Evolutionary conservation across 1,284 basidiomycete species (phyloP), one percentile per base, ranked within the genome.

Genomic region (Microbotryum silenes-acaulis): DNA sequence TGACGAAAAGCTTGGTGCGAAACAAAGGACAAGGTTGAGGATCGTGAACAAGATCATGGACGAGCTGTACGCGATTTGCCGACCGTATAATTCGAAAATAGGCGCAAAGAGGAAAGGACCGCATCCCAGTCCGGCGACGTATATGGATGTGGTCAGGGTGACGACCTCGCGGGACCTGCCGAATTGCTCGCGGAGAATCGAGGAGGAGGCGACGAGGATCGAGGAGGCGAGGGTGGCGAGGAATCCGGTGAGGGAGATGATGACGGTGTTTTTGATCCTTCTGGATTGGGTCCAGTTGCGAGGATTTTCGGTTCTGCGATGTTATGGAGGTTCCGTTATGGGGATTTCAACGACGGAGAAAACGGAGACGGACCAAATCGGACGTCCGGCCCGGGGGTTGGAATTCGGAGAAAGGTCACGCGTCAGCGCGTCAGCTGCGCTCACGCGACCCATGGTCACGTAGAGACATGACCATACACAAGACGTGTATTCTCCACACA

Each of bases 31-130:
- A 1, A 51, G 27, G 42, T 60, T 57, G 59, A 67, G 25, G 69
- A 58, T 9, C 62, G 73, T 62, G 61, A 75, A 74, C 72, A 25
- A 53, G 18, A 70, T 33, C 51, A 66, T 66, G 21, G 70, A 70
- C 51, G 64, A n/a, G 33, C 69, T 61, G 61, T 79, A 79, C 0
- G 78, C 77, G 0, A 72, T 66, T 59, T 77, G 76, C 0, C 78
- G 64, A 5, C 78, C 78, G 42, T 75, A 77, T 20, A 79, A 73
- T 70, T 79, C 78, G 6, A 73, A 73, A 12, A 78, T 74, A 0
- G 78, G 78, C 0, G 78, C 76, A 54, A 79, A 77, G 10, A 79
- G 46, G 67, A 79, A 79, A 1, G 78, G 78, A 0, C 78, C 78
- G 9, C 64, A 59, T 12, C 75, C 75, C 5, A 76, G 59, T 4